Evolutionary conservation across 306 rosid genomes (phyloP), one percentile per base, ranked within the genome.

Genomic region (Arachis hypogaea): DNA sequence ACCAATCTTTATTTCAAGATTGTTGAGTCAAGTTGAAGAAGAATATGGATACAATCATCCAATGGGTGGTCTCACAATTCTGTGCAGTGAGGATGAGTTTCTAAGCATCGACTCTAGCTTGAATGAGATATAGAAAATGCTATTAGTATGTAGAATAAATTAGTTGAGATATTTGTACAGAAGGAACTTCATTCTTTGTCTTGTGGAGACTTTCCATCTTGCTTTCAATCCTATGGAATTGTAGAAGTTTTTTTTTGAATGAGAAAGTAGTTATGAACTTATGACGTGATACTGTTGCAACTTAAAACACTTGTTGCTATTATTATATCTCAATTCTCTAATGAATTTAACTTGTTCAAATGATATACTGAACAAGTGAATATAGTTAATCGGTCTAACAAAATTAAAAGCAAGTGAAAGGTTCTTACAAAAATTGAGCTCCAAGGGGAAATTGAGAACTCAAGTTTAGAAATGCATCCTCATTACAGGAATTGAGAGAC

Each of bases 21-120:
- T 69, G 38, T 42, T 60, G 11, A 7, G 61, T 66, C 54, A 45
- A 66, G 60, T 8, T 9, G 74, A 67, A 18, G 74, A 76, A 36
- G 68, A 66, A 58, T 67, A 58, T 9, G 75, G 75, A 45, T 76
- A 57, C 41, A 55, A 76, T 59, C 75, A 76, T 68, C 75, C 80
- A 59, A 76, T 38, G 63, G 75, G 80, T 2, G 75, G 69, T 12
- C 66, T 77, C 56, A 77, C 70, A 40, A 68, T 77, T 50, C 70
- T 75, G 28, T 77, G 64, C 70, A 51, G 57, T 14, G 57, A 78
- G 40, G 72, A 78, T 64, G 45, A 30, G 11, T 78, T 71, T 58
- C 1, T 62, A 71, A 33, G 56, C 5, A 8, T 69, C 41, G 60
- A n/a, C 70, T 78, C 83, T 44, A 4, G 10, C 73, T 78, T 72